Evolutionary conservation across 169 alveolate species (phyloP).

Genomic region (Neospora caninum): DNA sequence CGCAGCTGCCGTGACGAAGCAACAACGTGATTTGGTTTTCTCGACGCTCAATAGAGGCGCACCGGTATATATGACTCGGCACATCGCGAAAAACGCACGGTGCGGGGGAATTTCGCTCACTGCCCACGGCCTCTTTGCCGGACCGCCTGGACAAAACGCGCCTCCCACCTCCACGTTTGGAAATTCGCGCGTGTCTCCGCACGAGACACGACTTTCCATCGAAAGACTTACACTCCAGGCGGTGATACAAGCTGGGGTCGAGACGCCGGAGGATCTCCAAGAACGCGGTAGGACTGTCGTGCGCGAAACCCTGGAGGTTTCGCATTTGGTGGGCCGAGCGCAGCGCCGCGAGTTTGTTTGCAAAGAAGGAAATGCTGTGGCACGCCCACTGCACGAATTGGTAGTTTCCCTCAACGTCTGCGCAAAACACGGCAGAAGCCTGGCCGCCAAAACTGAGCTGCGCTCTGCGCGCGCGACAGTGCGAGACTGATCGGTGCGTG

Average conservation of each 20-base stretch:
- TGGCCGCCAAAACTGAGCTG: not conserved
- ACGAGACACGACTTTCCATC: too few species aligned
- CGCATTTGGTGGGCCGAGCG: slow-evolving; percentile 17
- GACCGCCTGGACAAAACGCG: too few species aligned
- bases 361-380: slow-evolving; percentile 36
- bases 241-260: slow-evolving; percentile 18
- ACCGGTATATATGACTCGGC: too few species aligned
- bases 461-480: too few species aligned
- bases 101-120: too few species aligned
- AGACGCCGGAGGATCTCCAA: slow-evolving; percentile 19
- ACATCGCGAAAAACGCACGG: too few species aligned
- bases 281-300: slow-evolving; percentile 7
- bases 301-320: slow-evolving; percentile 4
- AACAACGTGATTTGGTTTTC: too few species aligned
- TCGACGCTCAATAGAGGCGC: too few species aligned
- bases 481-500: too few species aligned
- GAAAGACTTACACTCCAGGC: slow-evolving; percentile 13
- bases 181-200: too few species aligned
- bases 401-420: slow-evolving; percentile 39
- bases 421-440: not conserved
- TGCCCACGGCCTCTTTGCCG: too few species aligned
- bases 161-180: too few species aligned
- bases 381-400: slow-evolving; percentile 66
- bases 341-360: slow-evolving; percentile 33
- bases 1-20: not conserved